Conservation (phyloP, 129 eudicot genomes). For the Ambrosia artemisiifolia region DNA sequence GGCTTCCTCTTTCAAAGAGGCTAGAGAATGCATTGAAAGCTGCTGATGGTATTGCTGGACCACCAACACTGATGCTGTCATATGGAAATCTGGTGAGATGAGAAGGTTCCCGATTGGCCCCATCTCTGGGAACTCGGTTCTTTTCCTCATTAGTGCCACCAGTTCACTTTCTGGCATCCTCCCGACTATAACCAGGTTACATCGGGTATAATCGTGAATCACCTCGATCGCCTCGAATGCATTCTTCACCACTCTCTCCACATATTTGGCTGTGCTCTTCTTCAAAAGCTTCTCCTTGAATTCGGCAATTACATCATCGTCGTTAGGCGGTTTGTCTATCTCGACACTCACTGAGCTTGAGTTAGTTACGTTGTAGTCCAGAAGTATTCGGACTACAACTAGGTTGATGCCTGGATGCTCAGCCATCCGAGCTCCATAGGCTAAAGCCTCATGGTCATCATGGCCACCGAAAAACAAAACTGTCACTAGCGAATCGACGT, state of each 20-base stretch:
- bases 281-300: slow-evolving; percentile 39
- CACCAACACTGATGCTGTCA: slow-evolving; percentile 66
- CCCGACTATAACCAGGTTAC: slow-evolving; percentile 73
- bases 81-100: slow-evolving; percentile 40
- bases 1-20: slow-evolving; percentile 42
- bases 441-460: slow-evolving; percentile 89
- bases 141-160: slow-evolving; percentile 38
- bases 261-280: slow-evolving; percentile 37
- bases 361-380: slow-evolving; percentile 36
- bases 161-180: slow-evolving; percentile 73
- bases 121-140: slow-evolving; percentile 69
- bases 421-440: slow-evolving; percentile 81
- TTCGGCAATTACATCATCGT: slow-evolving; percentile 47
- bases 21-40: slow-evolving; percentile 46
- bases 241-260: slow-evolving; percentile 43
- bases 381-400: slow-evolving; percentile 50
- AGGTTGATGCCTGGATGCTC: slow-evolving; percentile 92
- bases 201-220: slow-evolving; percentile 33
- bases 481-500: slow-evolving; percentile 52
- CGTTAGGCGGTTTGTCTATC: slow-evolving; percentile 37
- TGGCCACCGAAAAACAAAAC: slow-evolving; percentile 86
- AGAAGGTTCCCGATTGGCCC: slow-evolving; percentile 68
- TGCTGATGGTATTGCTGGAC: slow-evolving; percentile 63
- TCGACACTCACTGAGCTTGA: slow-evolving; percentile 37
- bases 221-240: slow-evolving; percentile 29